phyloP scores from a whole-genome alignment of 257 asterid genomes.

The Solanum lycopersicoides region DNA sequence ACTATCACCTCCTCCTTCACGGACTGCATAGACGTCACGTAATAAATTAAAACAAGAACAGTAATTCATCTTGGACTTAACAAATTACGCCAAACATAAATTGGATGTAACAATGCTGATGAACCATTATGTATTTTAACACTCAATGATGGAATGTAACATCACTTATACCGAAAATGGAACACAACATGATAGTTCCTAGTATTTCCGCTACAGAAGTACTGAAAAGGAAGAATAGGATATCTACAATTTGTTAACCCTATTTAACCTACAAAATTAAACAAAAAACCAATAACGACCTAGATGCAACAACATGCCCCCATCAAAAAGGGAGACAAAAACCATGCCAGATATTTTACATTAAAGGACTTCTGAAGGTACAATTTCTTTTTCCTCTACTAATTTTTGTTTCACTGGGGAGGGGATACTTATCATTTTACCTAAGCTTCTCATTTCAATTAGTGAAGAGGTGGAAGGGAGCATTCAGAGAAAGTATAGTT shows the following conservation, averaged over 20 bases:
- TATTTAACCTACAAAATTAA: neutral
- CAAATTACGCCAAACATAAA: neutral
- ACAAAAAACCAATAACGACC: neutral
- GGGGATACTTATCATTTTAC: neutral
- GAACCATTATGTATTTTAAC: neutral
- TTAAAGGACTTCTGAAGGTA: neutral
- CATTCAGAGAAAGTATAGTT: neutral
- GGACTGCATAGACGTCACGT: conserved; percentile 30
- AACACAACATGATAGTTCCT: neutral
- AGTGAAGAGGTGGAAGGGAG: neutral
- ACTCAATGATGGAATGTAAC: neutral
- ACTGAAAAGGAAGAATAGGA: neutral
- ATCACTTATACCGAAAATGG: neutral
- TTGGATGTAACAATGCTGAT: neutral
- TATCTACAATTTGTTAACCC: neutral
- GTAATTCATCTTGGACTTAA: neutral
- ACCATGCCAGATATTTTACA: neutral
- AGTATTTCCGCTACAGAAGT: neutral
- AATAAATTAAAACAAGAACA: neutral
- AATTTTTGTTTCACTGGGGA: neutral
- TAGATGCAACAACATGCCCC: neutral
- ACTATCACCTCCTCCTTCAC: conserved; percentile 80
- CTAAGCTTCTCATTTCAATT: neutral
- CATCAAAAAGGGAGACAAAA: neutral
- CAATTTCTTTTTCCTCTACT: neutral